Evolutionary conservation across 306 rosid genomes (phyloP), one percentile per base, ranked within the genome.

Genomic region (Acmispon strigosus): DNA sequence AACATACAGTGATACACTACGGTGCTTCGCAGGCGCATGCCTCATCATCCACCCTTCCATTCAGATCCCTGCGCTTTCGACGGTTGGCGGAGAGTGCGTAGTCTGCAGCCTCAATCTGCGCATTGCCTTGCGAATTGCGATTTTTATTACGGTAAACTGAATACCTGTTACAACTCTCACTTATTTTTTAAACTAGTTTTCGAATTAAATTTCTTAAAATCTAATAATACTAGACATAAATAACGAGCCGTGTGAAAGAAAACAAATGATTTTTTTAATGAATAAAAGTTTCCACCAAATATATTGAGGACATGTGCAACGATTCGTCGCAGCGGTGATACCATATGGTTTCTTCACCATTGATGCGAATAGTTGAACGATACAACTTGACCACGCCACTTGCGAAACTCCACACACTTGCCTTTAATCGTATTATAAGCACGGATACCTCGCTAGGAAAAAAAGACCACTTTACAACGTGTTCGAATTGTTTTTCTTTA

Each of bases 321-420:
- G 10, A 27, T 39, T 56, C 50, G 18, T 22, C 39, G 32, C 4
- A 27, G 32, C 3, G 32, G 24, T 22, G 3, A 22, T 27, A 27
- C 32, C 32, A 27, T 27, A 27, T 22, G 24, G 24, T 22, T 22
- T 22, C 3, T 22, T 27, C 32, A 27, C 3, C 32, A 27, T 2
- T 27, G 32, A 27, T 27, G 32, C 43, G 45, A 49, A 27, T 20
- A 37, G 68, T 47, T 37, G 64, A 50, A 59, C n/a, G 12, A 19
- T 49, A 32, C 80, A 44, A 62, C 58, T 62, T 62, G 70, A 70
- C 65, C 66, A 64, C 70, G 74, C 74, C 53, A 27, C 18, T 37
- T 17, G 64, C 69, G 43, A 52, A 45, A 27, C 50, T 62, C 24
- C 45, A 12, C 44, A 62, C 39, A 17, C 8, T 54, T 55, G 76